phyloP scores from a whole-genome alignment of 331 rosid species.

The Stylosanthes scabra region DNA sequence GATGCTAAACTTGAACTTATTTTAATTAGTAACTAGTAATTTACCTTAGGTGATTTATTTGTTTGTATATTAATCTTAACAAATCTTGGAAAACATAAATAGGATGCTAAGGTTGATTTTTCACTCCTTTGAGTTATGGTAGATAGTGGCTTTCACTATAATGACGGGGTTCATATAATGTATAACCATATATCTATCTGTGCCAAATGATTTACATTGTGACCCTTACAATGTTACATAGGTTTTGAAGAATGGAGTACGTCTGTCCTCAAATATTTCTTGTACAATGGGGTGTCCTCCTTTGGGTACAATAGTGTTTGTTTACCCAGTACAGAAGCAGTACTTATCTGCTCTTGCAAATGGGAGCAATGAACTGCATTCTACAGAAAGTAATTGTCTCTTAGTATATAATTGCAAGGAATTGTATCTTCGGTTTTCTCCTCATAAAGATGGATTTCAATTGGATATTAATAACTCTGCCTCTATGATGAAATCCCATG shows the following conservation, averaged over 20 bases:
- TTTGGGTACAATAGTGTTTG: conserved; percentile 58
- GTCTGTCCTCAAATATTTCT: conserved; percentile 71
- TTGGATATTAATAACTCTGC: conserved; percentile 37
- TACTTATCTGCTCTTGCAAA: conserved; percentile 34
- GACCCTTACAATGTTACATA: conserved; percentile 34
- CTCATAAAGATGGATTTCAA: conserved; percentile 46
- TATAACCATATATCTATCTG: background rate
- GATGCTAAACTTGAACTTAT: too few relatives aligned
- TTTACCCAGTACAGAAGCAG: conserved; percentile 53
- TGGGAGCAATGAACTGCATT: conserved; percentile 44
- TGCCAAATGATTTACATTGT: conserved; percentile 3
- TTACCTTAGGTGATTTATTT: too few relatives aligned
- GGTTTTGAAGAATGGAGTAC: conserved; percentile 77
- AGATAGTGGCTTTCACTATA: background rate
- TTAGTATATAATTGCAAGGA: conserved; percentile 62
- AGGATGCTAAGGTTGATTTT: too few relatives aligned
- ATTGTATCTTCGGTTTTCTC: conserved; percentile 65
- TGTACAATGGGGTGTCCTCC: conserved; percentile 78
- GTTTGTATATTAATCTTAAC: too few relatives aligned
- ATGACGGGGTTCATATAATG: conserved; percentile 18
- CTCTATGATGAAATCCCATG: conserved; percentile 43
- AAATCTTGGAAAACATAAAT: too few relatives aligned
- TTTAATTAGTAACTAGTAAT: too few relatives aligned
- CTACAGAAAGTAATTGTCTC: conserved; percentile 41
- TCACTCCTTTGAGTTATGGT: conserved; percentile 13